phyloP scores from a whole-genome alignment of 768 basidiomycete genomes.

The Boletus tomentosulus region DNA sequence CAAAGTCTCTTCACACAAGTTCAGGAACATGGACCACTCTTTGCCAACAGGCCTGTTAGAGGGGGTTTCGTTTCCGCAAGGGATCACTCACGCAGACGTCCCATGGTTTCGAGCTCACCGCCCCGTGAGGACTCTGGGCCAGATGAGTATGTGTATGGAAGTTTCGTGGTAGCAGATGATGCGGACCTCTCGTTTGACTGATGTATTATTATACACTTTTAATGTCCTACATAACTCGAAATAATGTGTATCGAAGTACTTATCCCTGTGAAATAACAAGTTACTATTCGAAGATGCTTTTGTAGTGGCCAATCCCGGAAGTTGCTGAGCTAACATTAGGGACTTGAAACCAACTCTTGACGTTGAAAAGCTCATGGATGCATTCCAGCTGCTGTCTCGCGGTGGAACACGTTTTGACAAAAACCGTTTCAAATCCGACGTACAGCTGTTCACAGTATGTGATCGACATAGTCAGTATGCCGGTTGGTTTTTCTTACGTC shows the following conservation, averaged over 20 bases:
- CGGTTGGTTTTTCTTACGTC: neutral
- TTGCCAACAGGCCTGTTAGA: constrained; percentile 47
- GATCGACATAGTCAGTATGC: neutral
- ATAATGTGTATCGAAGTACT: constrained; percentile 1
- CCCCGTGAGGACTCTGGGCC: constrained; percentile 44
- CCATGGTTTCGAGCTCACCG: constrained; percentile 58
- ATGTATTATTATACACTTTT: constrained; percentile 2
- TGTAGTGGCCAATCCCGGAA: neutral
- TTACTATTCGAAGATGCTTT: no score
- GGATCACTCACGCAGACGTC: constrained; percentile 30
- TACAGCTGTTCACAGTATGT: constrained; percentile 64
- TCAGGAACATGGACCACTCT: constrained; percentile 46
- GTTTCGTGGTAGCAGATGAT: constrained; percentile 80
- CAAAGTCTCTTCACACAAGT: constrained; percentile 72
- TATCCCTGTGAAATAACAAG: neutral
- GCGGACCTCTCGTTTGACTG: constrained; percentile 54
- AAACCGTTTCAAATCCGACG: constrained; percentile 62
- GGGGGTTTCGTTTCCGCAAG: constrained; percentile 36
- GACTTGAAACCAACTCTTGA: neutral
- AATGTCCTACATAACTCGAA: neutral
- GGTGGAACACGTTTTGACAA: constrained; percentile 85
- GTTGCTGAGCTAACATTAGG: constrained; percentile 6
- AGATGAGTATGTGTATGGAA: constrained; percentile 69
- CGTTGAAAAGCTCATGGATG: constrained; percentile 54
- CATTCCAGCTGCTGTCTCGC: constrained; percentile 85